Evolutionary conservation across 345 rosid species (phyloP).

Genomic region (Aquilaria yunnanensis): DNA sequence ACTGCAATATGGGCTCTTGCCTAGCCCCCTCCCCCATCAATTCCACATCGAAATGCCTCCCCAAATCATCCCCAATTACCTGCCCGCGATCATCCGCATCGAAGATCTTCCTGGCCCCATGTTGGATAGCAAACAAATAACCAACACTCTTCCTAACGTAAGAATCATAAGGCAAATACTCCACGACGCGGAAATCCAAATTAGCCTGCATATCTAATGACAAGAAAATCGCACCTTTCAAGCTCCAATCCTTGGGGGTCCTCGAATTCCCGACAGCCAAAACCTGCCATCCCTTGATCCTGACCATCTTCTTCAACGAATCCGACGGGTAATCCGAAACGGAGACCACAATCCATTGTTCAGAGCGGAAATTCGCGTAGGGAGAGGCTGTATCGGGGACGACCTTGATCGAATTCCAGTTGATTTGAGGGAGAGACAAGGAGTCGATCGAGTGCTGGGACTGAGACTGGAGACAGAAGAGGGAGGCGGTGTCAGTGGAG

Average conservation of each 20-base stretch:
- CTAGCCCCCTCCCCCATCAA: constrained; percentile 77
- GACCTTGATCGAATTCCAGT: constrained; percentile 60
- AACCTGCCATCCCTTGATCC: constrained; percentile 91
- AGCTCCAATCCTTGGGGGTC: constrained; percentile 81
- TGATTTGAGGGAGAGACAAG: constrained; percentile 51
- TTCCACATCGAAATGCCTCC: constrained; percentile 89
- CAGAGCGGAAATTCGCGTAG: constrained; percentile 62
- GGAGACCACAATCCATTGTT: constrained; percentile 84
- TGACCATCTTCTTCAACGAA: constrained; percentile 49
- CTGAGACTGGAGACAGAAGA: constrained; percentile 58
- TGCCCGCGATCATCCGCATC: constrained; percentile 94
- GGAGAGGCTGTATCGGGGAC: constrained; percentile 57
- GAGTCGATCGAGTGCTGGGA: constrained; percentile 49
- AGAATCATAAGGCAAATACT: constrained; percentile 88
- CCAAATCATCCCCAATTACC: constrained; percentile 77
- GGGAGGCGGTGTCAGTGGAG: constrained; percentile 56
- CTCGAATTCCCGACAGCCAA: constrained; percentile 79
- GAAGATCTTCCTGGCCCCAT: constrained; percentile 90
- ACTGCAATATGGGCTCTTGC: constrained; percentile 80
- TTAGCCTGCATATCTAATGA: constrained; percentile 85
- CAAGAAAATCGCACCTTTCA: constrained; percentile 80
- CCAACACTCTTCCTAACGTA: constrained; percentile 82
- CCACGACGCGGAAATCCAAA: constrained; percentile 65
- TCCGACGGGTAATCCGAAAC: constrained; percentile 75
- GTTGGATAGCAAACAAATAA: constrained; percentile 92